Base-by-base conservation (phyloP, 257 asterid genomes). In the Forsythia suspensa region DNA sequence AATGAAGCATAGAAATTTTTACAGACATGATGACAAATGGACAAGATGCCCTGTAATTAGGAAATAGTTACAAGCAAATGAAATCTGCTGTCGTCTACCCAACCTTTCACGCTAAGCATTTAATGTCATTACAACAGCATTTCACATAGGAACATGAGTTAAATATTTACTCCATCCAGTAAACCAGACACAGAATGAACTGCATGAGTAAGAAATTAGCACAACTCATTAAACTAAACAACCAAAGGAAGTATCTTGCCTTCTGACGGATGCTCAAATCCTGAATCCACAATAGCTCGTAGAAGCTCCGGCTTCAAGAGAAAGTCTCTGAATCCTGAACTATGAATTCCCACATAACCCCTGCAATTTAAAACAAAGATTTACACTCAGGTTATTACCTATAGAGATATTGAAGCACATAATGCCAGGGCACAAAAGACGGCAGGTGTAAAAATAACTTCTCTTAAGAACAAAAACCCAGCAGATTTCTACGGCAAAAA, bases 201-300 rank as follows among this genome's bases (percentile, higher is more conserved):
- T 59, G 29, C 68, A 21, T 20, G 34, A n/a, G 36, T 20, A 61
- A 61, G 18, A 59, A 20, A 59, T 59, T 20, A n/a, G 36, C 72
- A 76, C 7, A 20, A 63, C 13, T 52, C 34, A 43, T 39, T 52
- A 55, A 40, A 70, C 72, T 52, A 20, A 63, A 73, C 37, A 43
- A 41, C 46, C 34, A 68, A 70, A 65, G 29, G 0, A 51, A 37
- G 69, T 36, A 46, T 79, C 78, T 81, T 86, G 82, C 90, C 92
- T 86, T 88, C 92, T 6, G 92, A 88, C 59, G 92, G 92, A 86
- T 88, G 92, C 44, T 88, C 92, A 76, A 88, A 88, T 59, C 92
- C 92, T 10, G 89, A 88, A 84, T 88, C 92, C 42, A 88, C 92
- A 37, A 88, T 88, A 67, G 92, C 92, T 59, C 91, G 86, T 48